Conservation (phyloP, 2,329 filamentous ascomycete genomes). For the Phialemoniopsis sp. region DNA sequence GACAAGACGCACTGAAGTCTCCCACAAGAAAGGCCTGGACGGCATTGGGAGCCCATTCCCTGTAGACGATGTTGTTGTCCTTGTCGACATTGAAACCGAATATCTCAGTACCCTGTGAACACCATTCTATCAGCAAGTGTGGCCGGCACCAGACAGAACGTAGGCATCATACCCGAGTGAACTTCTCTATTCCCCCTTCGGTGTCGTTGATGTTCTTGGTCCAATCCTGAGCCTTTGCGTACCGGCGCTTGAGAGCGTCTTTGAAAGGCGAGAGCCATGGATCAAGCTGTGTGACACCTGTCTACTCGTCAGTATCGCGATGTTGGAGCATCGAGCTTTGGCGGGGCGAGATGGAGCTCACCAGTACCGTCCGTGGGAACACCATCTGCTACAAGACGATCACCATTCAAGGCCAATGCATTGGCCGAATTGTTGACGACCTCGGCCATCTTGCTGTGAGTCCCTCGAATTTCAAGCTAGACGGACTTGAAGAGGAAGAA, state of each 20-base stretch:
- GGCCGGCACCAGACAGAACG: background rate
- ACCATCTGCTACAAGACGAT: conserved; percentile 28
- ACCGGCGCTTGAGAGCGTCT: conserved; percentile 72
- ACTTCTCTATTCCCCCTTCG: conserved; percentile 89
- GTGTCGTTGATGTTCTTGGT: conserved; percentile 75
- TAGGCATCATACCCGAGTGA: conserved; percentile 64
- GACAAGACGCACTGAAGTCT: conserved; percentile 73
- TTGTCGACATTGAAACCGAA: conserved; percentile 80
- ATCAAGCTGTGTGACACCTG: conserved; percentile 84
- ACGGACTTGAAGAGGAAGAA: too few species aligned
- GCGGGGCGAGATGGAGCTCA: conserved; percentile 29
- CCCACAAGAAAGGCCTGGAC: conserved; percentile 80
- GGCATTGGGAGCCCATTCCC: conserved; percentile 96
- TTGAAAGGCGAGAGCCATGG: conserved; percentile 86
- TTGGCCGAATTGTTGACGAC: conserved; percentile 37
- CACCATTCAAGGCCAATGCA: conserved; percentile 28
- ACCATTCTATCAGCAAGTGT: conserved; percentile 3
- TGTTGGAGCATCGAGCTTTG: conserved; percentile 8
- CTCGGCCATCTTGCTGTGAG: conserved; percentile 21
- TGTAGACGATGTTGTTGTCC: conserved; percentile 83
- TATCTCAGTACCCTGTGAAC: conserved; percentile 69
- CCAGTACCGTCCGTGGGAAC: conserved; percentile 69
- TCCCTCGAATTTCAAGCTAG: too few species aligned
- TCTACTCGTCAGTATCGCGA: conserved; percentile 6
- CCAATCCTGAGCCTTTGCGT: conserved; percentile 78